A percentile compares a stretch with the other conserved stretches of the same genome.
These are phyloP conservation scores for Cotoneaster glaucophyllus DNA, from an alignment of 306 rosid species.

Conservation along the genomic window DNA sequence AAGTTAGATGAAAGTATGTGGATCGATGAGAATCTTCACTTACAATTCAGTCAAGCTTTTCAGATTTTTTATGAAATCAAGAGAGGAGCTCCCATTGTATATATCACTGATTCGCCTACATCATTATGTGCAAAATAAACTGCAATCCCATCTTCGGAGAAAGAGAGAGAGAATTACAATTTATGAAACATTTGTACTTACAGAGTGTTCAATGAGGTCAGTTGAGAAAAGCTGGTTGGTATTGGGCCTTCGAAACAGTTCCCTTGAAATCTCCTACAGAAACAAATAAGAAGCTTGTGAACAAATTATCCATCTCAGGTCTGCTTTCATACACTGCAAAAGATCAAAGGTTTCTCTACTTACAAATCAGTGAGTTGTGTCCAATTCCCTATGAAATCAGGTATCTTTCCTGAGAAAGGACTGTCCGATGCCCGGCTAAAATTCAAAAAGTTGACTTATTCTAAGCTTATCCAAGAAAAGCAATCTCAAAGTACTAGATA, in stretches of 20 bases:
- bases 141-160: not conserved
- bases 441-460: not conserved
- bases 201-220: constrained; percentile 2
- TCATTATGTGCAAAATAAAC: not conserved
- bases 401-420: constrained; percentile 26
- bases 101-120: constrained; percentile 26
- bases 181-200: not conserved
- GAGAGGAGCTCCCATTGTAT: constrained; percentile 22
- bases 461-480: not conserved
- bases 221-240: constrained; percentile 18
- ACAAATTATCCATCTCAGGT: not conserved
- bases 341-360: not conserved
- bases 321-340: not conserved
- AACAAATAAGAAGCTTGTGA: not conserved
- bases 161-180: not conserved
- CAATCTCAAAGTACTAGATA: not conserved
- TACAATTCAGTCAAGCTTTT: constrained; percentile 15
- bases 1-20: not conserved
- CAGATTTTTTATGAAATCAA: constrained; percentile 12
- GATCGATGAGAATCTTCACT: not conserved
- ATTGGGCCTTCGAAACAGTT: constrained; percentile 30
- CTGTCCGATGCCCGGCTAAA: constrained; percentile 9
- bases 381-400: constrained; percentile 25
- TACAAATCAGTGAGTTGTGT: not conserved
- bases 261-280: constrained; percentile 18